Base-by-base conservation (phyloP, 768 basidiomycete species). In the Chiua virens region DNA sequence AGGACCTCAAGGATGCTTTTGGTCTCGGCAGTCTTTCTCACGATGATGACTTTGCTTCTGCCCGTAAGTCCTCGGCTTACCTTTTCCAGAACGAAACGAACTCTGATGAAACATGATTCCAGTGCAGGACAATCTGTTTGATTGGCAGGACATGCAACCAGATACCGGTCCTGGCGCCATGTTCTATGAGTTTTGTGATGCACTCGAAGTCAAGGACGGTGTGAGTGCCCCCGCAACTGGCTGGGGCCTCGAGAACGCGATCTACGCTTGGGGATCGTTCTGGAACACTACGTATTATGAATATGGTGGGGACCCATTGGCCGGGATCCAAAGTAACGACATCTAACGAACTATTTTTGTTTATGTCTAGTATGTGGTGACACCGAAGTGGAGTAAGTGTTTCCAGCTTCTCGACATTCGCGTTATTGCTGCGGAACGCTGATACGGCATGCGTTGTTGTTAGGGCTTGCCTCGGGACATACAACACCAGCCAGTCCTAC, bases 101-200 rank as follows among this genome's bases (percentile, higher is more conserved):
- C 22, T n/a, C 9, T 44, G 64, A 71, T 59, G 62, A 62, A n/a
- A 55, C 57, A 54, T 30, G 58, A 59, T 64, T 41, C 45, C 32
- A 83, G 47, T 77, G 70, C 49, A 78, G 81, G 57, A 78, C 79
- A 59, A 72, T 85, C 8, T 48, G 48, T 83, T 78, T 75, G 83
- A 86, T 45, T 90, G 87, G 87, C 87, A 89, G 58, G 56, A 58
- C 9, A 61, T 89, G 18, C 79, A 81, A 37, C 80, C 82, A 2
- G 69, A 73, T 15, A 65, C 68, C 3, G 83, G 82, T 5, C 69
- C 70, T n/a, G 66, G 61, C 17, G 59, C 60, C 1, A 39, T 56
- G 22, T 77, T 75, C 62, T 71, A 67, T 61, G 8, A 67, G 23
- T 77, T 77, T 50, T 74, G 72, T 50, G 74, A 74, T 48, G 71